Evolutionary conservation across 768 basidiomycete genomes (phyloP).

Genomic region (Podaxis rugospora): DNA sequence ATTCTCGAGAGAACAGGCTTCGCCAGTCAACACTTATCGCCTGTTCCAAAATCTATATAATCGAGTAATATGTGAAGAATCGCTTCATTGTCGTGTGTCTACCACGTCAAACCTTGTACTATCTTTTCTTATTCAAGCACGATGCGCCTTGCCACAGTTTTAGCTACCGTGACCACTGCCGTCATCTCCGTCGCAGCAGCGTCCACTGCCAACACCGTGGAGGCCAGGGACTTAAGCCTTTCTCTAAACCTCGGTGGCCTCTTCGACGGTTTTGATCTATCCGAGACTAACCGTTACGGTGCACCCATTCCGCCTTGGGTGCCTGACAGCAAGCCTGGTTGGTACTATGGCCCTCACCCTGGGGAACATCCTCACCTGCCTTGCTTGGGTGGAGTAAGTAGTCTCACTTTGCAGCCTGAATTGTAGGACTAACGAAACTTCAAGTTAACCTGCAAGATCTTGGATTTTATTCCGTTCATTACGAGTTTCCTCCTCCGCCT

Average conservation of each 20-base stretch:
- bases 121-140: too few relatives aligned
- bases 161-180: not conserved
- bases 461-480: constrained; percentile 24
- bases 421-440: constrained; percentile 9
- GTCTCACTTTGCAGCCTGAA: constrained; percentile 16
- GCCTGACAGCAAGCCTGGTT: constrained; percentile 25
- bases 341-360: constrained; percentile 32
- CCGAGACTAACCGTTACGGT: constrained; percentile 25
- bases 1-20: not conserved
- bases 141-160: constrained; percentile 5
- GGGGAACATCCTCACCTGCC: constrained; percentile 18
- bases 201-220: not conserved
- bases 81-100: not conserved
- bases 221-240: constrained; percentile 1
- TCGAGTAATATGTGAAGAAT: not conserved
- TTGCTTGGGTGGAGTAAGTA: constrained; percentile 19
- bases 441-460: constrained; percentile 10
- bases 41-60: constrained; percentile 1
- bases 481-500: constrained; percentile 23
- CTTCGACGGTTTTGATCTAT: constrained; percentile 3
- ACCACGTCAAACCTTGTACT: constrained; percentile 4
- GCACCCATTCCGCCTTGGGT: constrained; percentile 31
- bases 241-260: constrained; percentile 3
- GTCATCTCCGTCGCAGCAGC: constrained; percentile 1
- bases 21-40: not conserved